These are phyloP conservation scores for Eucalyptus virginea DNA, from an alignment of 345 rosid species.

Conservation along the genomic window DNA sequence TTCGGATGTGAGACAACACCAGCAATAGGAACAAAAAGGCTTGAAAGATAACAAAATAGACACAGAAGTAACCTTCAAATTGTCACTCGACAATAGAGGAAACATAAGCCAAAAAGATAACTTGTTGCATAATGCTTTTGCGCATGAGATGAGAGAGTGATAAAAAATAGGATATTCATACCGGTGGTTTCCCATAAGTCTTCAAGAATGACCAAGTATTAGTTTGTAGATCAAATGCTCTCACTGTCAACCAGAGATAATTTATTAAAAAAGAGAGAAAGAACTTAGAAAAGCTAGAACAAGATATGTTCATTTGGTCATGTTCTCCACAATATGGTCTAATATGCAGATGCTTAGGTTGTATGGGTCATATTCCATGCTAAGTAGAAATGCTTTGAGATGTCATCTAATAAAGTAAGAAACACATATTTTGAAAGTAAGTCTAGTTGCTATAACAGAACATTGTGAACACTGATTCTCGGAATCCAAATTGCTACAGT, in stretches of 20 bases:
- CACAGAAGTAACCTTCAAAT: not conserved
- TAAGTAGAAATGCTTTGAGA: not conserved
- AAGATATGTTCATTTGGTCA: not conserved
- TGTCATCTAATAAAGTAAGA: not conserved
- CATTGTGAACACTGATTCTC: not conserved
- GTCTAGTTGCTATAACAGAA: not conserved
- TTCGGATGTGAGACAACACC: not conserved
- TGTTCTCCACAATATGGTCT: not conserved
- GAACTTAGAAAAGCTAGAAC: not conserved
- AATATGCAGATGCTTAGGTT: not conserved
- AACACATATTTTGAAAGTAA: not conserved
- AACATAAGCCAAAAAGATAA: not conserved
- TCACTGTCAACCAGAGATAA: conserved; percentile 44
- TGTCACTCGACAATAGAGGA: not conserved
- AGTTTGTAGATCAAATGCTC: conserved; percentile 68
- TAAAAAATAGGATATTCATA: conserved; percentile 11
- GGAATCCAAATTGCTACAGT: not conserved
- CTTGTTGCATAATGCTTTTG: not conserved
- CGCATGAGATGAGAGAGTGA: not conserved
- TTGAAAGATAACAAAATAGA: not conserved
- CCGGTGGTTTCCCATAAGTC: conserved; percentile 98
- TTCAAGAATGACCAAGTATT: conserved; percentile 75
- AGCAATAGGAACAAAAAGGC: not conserved
- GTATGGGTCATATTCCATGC: not conserved
- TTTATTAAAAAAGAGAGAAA: not conserved